Evolutionary conservation across 2,329 filamentous ascomycete genomes (phyloP), one percentile per base, ranked within the genome.

Genomic region (Akanthomyces uredinophilus): DNA sequence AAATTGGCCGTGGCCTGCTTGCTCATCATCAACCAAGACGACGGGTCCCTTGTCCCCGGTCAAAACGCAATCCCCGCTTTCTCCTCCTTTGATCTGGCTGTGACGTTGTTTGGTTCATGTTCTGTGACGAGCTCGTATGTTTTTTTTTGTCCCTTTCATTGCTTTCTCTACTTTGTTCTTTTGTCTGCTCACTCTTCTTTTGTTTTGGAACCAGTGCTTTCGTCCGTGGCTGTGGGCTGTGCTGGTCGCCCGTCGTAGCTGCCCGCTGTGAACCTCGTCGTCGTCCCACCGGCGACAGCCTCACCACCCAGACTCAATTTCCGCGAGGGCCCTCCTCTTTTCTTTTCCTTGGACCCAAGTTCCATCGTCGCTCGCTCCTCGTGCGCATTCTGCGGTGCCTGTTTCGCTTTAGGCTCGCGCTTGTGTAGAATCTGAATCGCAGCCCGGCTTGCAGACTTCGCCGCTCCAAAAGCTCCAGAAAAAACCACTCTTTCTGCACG

Each of bases 61-160:
- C 56, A 50, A 50, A 35, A 37, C 54, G 44, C 20, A 41, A 59
- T 59, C 56, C 56, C 56, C 56, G 56, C 56, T 59, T 59, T 59
- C 56, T 59, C 56, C 56, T 59, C 56, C 54, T 57, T 57, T 59
- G 56, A 41, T 59, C 56, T 59, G 56, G 55, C 32, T 50, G 56
- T 59, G 56, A 59, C 56, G 56, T 59, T 59, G 29, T 50, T 41
- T 59, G 55, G 44, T 37, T 47, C 54, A 46, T 47, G 27, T 49
- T 41, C 35, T 13, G 32, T 57, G 41, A 29, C 43, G 46, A 46
- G 32, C 43, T 29, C 22, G 55, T 24, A 14, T 46, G 35, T 44
- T 14, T 43, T 41, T 22, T 14, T 41, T 39, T 39, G 5, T 13
- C 39, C 7, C 27, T 18, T 57, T 37, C 44, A 13, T 47, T 43